Percentiles rank a stretch among this genome's conserved stretches.
Conservation (phyloP, 129 eudicot genomes). For the Silybum marianum region DNA sequence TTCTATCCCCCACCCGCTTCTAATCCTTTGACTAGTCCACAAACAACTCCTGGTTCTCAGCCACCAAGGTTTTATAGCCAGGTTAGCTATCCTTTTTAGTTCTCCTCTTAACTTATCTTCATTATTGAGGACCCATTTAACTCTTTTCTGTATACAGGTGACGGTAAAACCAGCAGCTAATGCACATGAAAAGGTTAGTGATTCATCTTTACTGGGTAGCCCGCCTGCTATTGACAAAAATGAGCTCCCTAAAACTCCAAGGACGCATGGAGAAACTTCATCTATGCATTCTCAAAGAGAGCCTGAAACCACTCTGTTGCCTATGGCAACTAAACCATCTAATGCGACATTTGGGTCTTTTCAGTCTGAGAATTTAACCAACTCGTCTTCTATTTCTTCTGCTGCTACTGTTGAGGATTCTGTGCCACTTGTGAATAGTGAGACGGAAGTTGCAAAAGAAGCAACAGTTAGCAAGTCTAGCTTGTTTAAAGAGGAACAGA, state of each 20-base stretch:
- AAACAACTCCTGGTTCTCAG: conserved; percentile 49
- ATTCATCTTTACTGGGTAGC: conserved; percentile 25
- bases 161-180: conserved; percentile 53
- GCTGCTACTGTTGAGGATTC: conserved; percentile 26
- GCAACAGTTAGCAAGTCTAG: conserved; percentile 25
- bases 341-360: conserved; percentile 25
- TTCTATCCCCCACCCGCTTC: conserved; percentile 41
- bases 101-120: neutral
- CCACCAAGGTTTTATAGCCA: conserved; percentile 55
- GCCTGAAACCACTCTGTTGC: conserved; percentile 16
- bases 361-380: neutral
- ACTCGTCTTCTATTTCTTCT: no score
- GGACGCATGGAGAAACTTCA: conserved; percentile 26
- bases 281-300: conserved; percentile 34
- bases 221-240: conserved; percentile 34
- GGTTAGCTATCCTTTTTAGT: conserved; percentile 35
- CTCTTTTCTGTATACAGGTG: conserved; percentile 35
- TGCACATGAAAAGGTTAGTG: conserved; percentile 41
- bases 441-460: conserved; percentile 26
- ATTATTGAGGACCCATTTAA: neutral
- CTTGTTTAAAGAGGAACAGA: conserved; percentile 28
- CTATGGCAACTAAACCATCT: conserved; percentile 24
- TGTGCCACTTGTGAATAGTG: conserved; percentile 5
- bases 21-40: conserved; percentile 44
- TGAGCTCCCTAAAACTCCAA: conserved; percentile 17